These are phyloP conservation scores for Curvularia eragrostidis DNA, from an alignment of 2,329 filamentous ascomycete species.

Conservation along the genomic window DNA sequence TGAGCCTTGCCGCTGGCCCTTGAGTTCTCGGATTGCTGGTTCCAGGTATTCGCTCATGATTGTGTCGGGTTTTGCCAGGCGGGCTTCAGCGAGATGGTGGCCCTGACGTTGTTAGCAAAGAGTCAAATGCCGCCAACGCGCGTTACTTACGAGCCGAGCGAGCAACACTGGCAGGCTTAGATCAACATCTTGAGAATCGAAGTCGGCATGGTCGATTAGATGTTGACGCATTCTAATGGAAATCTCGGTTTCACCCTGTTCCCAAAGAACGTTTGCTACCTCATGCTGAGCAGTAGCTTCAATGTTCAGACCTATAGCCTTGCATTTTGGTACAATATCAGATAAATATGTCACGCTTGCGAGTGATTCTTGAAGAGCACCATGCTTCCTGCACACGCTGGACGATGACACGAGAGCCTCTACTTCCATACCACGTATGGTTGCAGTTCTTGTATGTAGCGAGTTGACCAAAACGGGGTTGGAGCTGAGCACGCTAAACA, in stretches of 20 bases:
- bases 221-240: conserved; percentile 89
- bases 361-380: conserved; percentile 83
- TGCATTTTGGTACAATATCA: conserved; percentile 74
- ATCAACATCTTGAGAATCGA: conserved; percentile 40
- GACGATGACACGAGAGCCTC: conserved; percentile 79
- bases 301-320: conserved; percentile 74
- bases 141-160: conserved; percentile 70
- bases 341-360: conserved; percentile 85
- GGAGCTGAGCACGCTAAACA: conserved; percentile 79
- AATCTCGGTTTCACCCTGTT: conserved; percentile 85
- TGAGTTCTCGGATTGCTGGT: conserved; percentile 82
- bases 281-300: conserved; percentile 81
- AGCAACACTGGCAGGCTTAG: conserved; percentile 69
- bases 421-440: conserved; percentile 75
- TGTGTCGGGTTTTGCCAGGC: conserved; percentile 86
- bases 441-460: conserved; percentile 66
- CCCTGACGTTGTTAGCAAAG: conserved; percentile 58
- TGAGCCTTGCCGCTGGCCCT: conserved; percentile 68
- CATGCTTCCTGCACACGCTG: conserved; percentile 77
- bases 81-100: conserved; percentile 85
- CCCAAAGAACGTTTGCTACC: conserved; percentile 89
- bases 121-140: not conserved
- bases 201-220: conserved; percentile 54
- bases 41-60: conserved; percentile 88
- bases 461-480: conserved; percentile 68